Conservation (phyloP, 768 basidiomycete species). For the Sarcodon sp. region DNA sequence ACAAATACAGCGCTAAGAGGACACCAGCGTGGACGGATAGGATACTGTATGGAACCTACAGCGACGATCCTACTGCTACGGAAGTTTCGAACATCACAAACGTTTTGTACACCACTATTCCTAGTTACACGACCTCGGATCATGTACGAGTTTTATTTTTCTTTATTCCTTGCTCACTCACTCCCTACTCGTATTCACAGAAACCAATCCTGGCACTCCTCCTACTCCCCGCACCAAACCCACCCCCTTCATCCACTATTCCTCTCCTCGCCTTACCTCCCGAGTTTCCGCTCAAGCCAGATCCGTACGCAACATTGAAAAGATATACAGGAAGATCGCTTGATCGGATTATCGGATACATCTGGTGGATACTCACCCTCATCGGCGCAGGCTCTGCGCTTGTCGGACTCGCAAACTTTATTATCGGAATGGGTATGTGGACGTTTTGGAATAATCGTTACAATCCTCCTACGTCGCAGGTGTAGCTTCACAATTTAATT, state of each 20-base stretch:
- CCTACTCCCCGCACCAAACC: constrained; percentile 34
- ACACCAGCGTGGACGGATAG: constrained; percentile 91
- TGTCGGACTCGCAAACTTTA: constrained; percentile 62
- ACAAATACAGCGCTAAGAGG: constrained; percentile 68
- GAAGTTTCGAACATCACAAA: constrained; percentile 45
- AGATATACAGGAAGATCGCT: constrained; percentile 49
- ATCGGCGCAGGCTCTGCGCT: constrained; percentile 65
- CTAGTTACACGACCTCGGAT: constrained; percentile 80
- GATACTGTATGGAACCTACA: constrained; percentile 70
- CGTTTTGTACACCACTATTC: constrained; percentile 67
- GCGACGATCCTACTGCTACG: constrained; percentile 42
- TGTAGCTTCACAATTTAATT: neutral
- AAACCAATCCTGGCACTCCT: constrained; percentile 82
- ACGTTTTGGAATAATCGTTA: constrained; percentile 35
- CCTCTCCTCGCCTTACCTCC: constrained; percentile 39
- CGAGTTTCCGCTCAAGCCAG: constrained; percentile 36
- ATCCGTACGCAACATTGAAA: constrained; percentile 41
- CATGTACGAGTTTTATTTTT: constrained; percentile 44
- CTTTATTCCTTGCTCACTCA: constrained; percentile 1
- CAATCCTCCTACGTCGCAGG: neutral
- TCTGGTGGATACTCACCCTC: constrained; percentile 67
- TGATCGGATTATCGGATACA: constrained; percentile 64
- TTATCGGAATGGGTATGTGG: constrained; percentile 56
- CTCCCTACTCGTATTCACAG: constrained; percentile 19
- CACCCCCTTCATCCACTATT: constrained; percentile 8